Base-by-base conservation (phyloP, 345 rosid species). In the Erodium maritimum region DNA sequence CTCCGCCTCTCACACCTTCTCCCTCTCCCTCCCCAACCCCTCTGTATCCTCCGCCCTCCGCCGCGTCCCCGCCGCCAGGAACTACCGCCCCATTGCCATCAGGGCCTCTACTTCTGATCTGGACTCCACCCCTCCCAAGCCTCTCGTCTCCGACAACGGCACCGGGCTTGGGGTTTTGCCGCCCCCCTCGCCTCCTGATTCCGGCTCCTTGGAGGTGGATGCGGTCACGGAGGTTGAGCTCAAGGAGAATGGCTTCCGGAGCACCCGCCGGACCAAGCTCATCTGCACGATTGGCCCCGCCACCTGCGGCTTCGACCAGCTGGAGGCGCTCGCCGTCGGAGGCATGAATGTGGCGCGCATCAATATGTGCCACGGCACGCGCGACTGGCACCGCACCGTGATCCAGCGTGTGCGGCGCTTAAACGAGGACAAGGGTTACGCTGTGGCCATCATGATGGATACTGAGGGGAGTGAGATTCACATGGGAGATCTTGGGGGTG, bases 381-480 rank as follows among this genome's bases (percentile, higher is more conserved):
- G 85, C 1, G 97, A 90, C 58, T 94, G 99, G 99, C 99, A 94
- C 61, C 78, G 86, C 2, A 29, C 48, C 10, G 95, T 94, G 33
- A 87, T 94, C 50, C 83, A 85, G 20, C 80, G 95, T 8, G 96
- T 94, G 3, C 65, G 97, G 68, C 79, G 74, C 65, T 78, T 94
- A 66, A 94, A 94, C 61, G 96, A 87, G 61, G 97, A 94, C 77
- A 94, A 90, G 73, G 99, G 99, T 0, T 90, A 69, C 56, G 97
- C 99, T 0, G 99, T 94, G 33, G 99, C 99, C 1, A 81, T 94
- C 56, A 94, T 94, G 99, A 94, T 94, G 99, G 99, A 94, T 52
- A 94, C 99, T 20, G 97, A 94, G 81, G 99, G 99, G 14, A 94
- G 99, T 56, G 99, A 94, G 83, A 94, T 94, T 74, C 99, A 87